Percentiles rank a stretch among this genome's conserved stretches.
Conservation (phyloP, 177 flowering plant species). For the Vitis hybrid region DNA sequence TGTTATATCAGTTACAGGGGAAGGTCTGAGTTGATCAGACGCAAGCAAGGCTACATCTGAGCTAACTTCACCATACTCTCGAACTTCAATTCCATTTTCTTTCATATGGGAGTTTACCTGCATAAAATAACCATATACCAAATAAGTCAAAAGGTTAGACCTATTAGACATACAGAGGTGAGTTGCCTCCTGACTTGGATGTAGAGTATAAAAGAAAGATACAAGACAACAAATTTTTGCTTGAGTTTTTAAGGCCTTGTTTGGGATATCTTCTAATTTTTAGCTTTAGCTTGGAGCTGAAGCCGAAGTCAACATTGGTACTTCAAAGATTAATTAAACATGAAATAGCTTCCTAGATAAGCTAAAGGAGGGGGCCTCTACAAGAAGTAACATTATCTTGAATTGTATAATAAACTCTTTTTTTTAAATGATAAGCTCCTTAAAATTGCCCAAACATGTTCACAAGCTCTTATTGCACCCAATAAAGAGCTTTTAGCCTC, state of each 20-base stretch:
- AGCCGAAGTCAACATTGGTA: background rate
- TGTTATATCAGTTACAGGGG: conserved; percentile 13
- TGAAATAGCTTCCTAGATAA: background rate
- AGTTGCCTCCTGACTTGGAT: background rate
- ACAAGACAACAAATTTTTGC: background rate
- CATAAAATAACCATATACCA: background rate
- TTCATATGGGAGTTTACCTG: conserved; percentile 65
- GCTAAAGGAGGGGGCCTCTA: too few relatives aligned
- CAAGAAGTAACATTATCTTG: too few relatives aligned
- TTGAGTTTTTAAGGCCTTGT: background rate
- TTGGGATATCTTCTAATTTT: background rate
- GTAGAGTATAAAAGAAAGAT: background rate
- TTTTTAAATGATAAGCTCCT: too few relatives aligned
- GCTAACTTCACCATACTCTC: conserved; percentile 67
- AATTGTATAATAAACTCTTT: too few relatives aligned
- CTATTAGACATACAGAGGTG: background rate
- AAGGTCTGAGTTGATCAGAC: conserved; percentile 46
- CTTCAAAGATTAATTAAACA: background rate
- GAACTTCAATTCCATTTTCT: conserved; percentile 69
- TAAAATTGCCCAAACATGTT: too few relatives aligned
- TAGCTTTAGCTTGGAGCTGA: too few relatives aligned
- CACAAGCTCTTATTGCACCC: too few relatives aligned
- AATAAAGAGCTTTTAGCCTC: too few relatives aligned
- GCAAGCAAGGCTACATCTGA: conserved; percentile 74
- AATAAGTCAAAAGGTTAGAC: background rate